phyloP scores from a whole-genome alignment of 2,329 filamentous ascomycete genomes.

The Sphaerulina populicola region DNA sequence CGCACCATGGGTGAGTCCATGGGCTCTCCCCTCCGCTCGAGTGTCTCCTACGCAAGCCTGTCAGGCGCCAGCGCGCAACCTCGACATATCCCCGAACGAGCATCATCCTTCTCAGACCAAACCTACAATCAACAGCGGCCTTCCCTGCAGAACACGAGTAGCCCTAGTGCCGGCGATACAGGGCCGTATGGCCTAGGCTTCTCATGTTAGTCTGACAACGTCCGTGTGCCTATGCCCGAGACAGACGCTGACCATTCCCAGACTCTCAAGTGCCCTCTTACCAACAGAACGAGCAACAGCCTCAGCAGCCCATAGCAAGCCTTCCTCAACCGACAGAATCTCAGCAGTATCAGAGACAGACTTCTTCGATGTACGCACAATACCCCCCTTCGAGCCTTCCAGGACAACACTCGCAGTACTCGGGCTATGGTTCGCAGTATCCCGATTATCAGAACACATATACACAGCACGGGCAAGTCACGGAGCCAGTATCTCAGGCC shows the following conservation, averaged over 20 bases:
- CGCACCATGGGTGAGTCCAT: conserved; percentile 38
- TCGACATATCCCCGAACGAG: conserved; percentile 17
- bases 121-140: conserved; percentile 19
- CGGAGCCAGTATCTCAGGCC: conserved; percentile 8
- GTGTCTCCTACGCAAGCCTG: conserved; percentile 38
- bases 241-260: conserved; percentile 8
- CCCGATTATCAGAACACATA: conserved; percentile 15
- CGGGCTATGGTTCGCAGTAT: conserved; percentile 18
- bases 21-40: conserved; percentile 40
- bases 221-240: neutral
- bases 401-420: conserved; percentile 24
- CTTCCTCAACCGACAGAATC: conserved; percentile 10
- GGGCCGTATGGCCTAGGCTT: conserved; percentile 30
- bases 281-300: conserved; percentile 12
- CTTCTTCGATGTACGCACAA: conserved; percentile 23
- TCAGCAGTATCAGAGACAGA: conserved; percentile 15
- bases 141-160: conserved; percentile 17
- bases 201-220: conserved; percentile 25
- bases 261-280: conserved; percentile 21
- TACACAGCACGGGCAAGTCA: conserved; percentile 13
- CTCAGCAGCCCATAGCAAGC: conserved; percentile 8
- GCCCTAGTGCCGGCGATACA: conserved; percentile 13
- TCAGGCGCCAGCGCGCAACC: conserved; percentile 16
- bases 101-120: conserved; percentile 26
- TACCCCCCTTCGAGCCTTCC: conserved; percentile 23